A percentile compares a stretch with the other conserved stretches of the same genome.
phyloP scores from a whole-genome alignment of 371 early-diverging fungal genomes.

The Massospora cicadina region DNA sequence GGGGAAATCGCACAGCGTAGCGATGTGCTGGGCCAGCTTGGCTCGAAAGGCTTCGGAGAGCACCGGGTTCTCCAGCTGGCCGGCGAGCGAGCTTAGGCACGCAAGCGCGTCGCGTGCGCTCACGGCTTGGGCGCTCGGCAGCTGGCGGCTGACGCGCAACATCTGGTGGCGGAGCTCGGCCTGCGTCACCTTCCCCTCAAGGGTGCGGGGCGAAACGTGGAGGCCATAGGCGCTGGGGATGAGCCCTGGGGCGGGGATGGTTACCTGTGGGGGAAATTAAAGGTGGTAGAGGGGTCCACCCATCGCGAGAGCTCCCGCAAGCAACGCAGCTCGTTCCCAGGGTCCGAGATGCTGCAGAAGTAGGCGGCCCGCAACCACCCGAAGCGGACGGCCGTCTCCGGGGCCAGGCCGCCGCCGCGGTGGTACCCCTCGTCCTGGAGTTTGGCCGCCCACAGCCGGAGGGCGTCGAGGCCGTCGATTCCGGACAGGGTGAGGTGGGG shows the following conservation, averaged over 20 bases:
- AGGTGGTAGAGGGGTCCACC: not conserved
- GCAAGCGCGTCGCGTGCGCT: not conserved
- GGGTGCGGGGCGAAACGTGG: not conserved
- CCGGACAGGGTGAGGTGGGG: not conserved
- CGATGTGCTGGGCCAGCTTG: not conserved
- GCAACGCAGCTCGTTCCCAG: not conserved
- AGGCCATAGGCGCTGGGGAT: not conserved
- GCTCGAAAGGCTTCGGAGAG: not conserved
- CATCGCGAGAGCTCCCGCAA: not conserved
- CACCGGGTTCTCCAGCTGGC: not conserved
- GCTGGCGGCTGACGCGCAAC: not conserved
- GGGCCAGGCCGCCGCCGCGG: not conserved
- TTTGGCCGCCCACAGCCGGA: not conserved
- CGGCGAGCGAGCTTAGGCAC: not conserved
- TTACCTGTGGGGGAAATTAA: not conserved
- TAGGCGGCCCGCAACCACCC: not conserved
- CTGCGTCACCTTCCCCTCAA: not conserved
- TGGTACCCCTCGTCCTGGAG: not conserved
- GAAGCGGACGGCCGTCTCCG: not conserved
- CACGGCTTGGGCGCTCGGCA: too few species aligned
- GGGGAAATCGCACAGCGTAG: not conserved
- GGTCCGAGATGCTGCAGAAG: not conserved
- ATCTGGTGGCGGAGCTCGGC: not conserved
- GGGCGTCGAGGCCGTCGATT: not conserved
- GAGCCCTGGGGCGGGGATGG: not conserved